Percentiles rank a stretch among this genome's conserved stretches.
These are phyloP conservation scores for Penicillium alfredii DNA, from an alignment of 495 filamentous ascomycete species.

Conservation along the genomic window DNA sequence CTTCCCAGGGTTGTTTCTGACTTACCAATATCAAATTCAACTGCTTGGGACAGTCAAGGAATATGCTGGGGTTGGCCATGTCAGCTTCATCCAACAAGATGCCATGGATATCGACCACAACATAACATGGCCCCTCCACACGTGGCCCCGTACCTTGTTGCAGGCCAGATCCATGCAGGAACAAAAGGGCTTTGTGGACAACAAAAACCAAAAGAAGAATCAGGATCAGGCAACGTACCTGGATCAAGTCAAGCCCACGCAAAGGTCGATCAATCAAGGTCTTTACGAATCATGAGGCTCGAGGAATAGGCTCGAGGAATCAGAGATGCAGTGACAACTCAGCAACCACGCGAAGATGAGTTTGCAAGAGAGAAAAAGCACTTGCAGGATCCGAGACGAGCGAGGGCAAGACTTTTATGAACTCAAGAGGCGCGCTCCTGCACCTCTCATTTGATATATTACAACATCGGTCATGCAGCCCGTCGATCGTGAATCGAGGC, in stretches of 20 bases:
- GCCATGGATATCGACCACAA: no score
- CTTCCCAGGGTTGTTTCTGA: no score
- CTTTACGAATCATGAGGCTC: conserved; percentile 9
- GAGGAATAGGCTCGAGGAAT: no score
- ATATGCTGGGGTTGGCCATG: no score
- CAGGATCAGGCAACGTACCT: conserved; percentile 11
- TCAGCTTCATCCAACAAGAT: no score
- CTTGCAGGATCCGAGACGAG: conserved; percentile 28
- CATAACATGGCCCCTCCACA: no score
- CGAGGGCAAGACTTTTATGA: conserved; percentile 36
- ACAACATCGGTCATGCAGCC: conserved; percentile 46
- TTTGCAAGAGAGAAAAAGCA: conserved; percentile 26
- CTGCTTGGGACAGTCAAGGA: no score
- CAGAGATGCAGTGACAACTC: conserved; percentile 25
- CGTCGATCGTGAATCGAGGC: no score
- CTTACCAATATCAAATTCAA: no score
- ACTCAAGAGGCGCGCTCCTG: conserved; percentile 34
- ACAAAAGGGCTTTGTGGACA: no score
- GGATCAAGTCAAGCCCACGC: conserved; percentile 3
- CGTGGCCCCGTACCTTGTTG: conserved; percentile 9
- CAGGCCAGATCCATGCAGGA: conserved; percentile 21
- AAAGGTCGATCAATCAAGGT: conserved; percentile 3
- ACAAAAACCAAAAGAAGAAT: no score
- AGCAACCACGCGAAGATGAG: conserved; percentile 22
- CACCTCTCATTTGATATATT: conserved; percentile 52